Evolutionary conservation across 1,284 basidiomycete species (phyloP).

Genomic region (Volvariella surrecta): DNA sequence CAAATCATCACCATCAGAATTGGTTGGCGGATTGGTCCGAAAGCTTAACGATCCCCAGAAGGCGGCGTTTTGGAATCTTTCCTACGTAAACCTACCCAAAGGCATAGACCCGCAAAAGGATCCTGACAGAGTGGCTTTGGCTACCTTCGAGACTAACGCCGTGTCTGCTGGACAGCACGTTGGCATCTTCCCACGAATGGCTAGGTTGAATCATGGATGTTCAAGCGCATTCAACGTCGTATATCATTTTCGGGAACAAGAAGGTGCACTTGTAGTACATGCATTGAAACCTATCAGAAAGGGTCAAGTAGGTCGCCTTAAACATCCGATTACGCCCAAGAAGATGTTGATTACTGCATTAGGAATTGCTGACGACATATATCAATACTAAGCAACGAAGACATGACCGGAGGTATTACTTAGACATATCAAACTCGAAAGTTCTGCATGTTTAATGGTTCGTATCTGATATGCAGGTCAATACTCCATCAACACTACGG

Average conservation of each 20-base stretch:
- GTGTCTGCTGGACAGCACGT: conserved; percentile 41
- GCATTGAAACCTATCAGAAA: conserved; percentile 41
- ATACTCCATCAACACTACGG: conserved; percentile 41
- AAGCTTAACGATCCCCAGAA: conserved; percentile 23
- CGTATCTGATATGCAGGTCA: conserved; percentile 23
- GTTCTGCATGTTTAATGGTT: background rate
- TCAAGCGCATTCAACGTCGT: conserved; percentile 55
- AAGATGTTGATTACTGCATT: conserved; percentile 1
- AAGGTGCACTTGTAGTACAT: conserved; percentile 40
- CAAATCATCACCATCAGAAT: conserved; percentile 31
- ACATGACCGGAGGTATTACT: conserved; percentile 37
- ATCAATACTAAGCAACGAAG: conserved; percentile 44
- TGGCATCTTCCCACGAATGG: conserved; percentile 54
- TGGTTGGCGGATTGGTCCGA: conserved; percentile 30
- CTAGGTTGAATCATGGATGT: conserved; percentile 58
- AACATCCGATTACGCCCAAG: too few relatives aligned
- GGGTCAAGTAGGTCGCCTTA: conserved; percentile 37
- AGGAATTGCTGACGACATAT: conserved; percentile 58
- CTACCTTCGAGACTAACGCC: conserved; percentile 60
- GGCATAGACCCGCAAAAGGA: conserved; percentile 27
- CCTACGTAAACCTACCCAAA: conserved; percentile 41
- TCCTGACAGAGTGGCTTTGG: conserved; percentile 38
- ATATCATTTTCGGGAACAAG: conserved; percentile 44
- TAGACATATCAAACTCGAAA: conserved; percentile 1
- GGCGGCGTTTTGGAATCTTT: conserved; percentile 40